Conservation (phyloP, 2,329 filamentous ascomycete genomes). For the Nothophoma quercina region DNA sequence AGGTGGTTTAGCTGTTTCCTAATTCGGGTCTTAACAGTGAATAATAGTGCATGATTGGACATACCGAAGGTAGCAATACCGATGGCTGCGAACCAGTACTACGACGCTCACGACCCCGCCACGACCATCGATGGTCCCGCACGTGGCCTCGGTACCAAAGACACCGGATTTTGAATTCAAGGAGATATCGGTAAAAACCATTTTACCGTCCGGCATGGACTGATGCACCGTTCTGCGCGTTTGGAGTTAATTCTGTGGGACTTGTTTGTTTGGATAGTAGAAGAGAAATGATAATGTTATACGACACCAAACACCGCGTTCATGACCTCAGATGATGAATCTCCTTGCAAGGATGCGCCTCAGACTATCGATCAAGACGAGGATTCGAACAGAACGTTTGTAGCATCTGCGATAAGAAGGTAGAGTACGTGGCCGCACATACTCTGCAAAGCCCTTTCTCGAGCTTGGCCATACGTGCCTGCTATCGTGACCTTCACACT, state of each 20-base stretch:
- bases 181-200: conserved; percentile 4
- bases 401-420: no score
- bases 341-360: no score
- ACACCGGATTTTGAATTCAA: not conserved
- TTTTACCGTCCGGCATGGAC: conserved; percentile 14
- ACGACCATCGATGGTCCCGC: not conserved
- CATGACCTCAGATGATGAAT: no score
- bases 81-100: conserved; percentile 10
- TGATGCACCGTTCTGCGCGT: conserved; percentile 22
- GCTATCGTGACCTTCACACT: no score
- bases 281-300: conserved; percentile 19
- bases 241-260: conserved; percentile 13
- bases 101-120: conserved; percentile 16
- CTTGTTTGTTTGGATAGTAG: conserved; percentile 13
- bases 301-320: not conserved
- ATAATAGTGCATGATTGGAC: conserved; percentile 22
- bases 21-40: conserved; percentile 25
- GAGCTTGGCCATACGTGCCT: no score
- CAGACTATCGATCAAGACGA: no score
- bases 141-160: not conserved
- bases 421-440: no score
- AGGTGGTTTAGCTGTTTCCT: conserved; percentile 17
- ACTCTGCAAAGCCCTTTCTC: no score
- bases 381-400: no score
- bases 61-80: conserved; percentile 2